Percentiles rank a stretch among this genome's conserved stretches.
phyloP scores from a whole-genome alignment of 2,329 filamentous ascomycete species.

The Cladosporium sp. region DNA sequence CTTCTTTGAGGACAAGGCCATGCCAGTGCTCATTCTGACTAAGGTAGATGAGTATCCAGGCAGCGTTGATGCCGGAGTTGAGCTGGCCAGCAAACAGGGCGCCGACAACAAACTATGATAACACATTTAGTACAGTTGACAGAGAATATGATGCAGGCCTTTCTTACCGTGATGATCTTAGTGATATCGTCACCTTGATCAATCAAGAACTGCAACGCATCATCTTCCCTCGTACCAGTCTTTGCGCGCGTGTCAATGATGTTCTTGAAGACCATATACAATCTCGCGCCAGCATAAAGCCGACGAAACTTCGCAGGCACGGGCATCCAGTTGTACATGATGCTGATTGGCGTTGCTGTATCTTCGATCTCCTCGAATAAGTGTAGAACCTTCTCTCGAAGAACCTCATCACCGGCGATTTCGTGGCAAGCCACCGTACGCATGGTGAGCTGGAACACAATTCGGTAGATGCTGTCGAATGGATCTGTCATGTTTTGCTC shows the following conservation, averaged over 20 bases:
- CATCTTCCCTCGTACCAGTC: conserved; percentile 41
- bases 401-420: conserved; percentile 44
- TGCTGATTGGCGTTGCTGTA: conserved; percentile 38
- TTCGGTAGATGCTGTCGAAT: conserved; percentile 49
- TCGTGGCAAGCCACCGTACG: conserved; percentile 51
- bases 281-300: conserved; percentile 40
- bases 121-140: not conserved
- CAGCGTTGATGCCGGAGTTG: conserved; percentile 54
- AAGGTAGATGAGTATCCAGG: conserved; percentile 50
- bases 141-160: not conserved
- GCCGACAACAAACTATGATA: conserved; percentile 46
- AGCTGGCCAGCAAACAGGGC: conserved; percentile 53
- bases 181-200: conserved; percentile 46
- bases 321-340: conserved; percentile 53
- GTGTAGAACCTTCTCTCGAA: conserved; percentile 40
- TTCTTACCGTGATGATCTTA: conserved; percentile 39
- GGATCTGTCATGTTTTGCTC: conserved; percentile 44
- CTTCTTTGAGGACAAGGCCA: conserved; percentile 42
- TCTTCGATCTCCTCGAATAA: conserved; percentile 47
- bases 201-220: conserved; percentile 51
- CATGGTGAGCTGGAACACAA: conserved; percentile 56
- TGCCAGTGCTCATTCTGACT: conserved; percentile 44
- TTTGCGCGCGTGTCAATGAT: conserved; percentile 45
- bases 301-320: conserved; percentile 41
- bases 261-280: conserved; percentile 47